phyloP scores from a whole-genome alignment of 208 protist genomes.

The Trypanosoma melophagium region DNA sequence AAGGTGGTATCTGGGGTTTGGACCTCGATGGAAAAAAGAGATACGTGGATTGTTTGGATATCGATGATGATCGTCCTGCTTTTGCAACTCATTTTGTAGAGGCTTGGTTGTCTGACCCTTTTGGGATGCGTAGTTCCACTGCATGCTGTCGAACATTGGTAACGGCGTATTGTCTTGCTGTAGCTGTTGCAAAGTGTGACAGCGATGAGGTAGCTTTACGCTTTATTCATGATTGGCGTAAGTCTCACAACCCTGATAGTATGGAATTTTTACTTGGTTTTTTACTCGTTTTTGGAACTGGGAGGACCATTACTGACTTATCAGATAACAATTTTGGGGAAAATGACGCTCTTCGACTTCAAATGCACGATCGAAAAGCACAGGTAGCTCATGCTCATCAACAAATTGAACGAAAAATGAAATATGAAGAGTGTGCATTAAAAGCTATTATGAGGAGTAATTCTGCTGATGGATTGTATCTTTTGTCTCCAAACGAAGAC shows the following conservation, averaged over 20 bases:
- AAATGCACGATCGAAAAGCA: slow-evolving; percentile 10
- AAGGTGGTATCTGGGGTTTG: slow-evolving; percentile 6
- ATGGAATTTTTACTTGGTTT: slow-evolving; percentile 18
- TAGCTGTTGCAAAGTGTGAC: slow-evolving; percentile 1
- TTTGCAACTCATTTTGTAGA: slow-evolving; percentile 7
- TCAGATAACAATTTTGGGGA: slow-evolving; percentile 25
- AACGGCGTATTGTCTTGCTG: slow-evolving; percentile 8
- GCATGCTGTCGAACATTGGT: not conserved
- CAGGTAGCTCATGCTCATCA: slow-evolving; percentile 19
- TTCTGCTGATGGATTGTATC: slow-evolving; percentile 34
- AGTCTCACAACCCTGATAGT: not conserved
- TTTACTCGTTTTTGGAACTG: slow-evolving; percentile 20
- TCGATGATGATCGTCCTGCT: slow-evolving; percentile 8
- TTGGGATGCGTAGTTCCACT: slow-evolving; percentile 13
- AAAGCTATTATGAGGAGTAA: slow-evolving; percentile 27
- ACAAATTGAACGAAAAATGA: slow-evolving; percentile 17
- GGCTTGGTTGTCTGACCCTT: slow-evolving; percentile 1
- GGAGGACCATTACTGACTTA: slow-evolving; percentile 26
- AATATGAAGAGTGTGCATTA: slow-evolving; percentile 14
- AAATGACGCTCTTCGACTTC: slow-evolving; percentile 25
- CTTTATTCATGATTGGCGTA: slow-evolving; percentile 22
- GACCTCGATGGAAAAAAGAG: slow-evolving; percentile 5
- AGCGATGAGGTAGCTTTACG: slow-evolving; percentile 1
- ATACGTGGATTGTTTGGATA: slow-evolving; percentile 13
- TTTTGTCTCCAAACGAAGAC: slow-evolving; percentile 16